Conservation (phyloP, 495 filamentous ascomycete species). For the Penicillium lagena region DNA sequence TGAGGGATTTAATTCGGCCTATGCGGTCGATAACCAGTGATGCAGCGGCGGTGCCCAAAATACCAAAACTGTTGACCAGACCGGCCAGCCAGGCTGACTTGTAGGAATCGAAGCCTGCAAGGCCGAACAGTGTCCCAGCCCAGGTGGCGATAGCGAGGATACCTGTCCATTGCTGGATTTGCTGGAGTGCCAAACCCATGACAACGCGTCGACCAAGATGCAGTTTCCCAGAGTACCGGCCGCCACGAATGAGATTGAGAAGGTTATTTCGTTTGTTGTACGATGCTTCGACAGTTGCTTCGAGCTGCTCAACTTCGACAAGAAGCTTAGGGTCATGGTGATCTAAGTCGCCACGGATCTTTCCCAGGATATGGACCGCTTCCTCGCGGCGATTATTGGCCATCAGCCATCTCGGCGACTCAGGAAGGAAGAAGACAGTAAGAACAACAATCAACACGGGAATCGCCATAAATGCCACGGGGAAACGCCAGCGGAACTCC, state of each 20-base stretch:
- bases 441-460: slow-evolving; percentile 51
- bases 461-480: slow-evolving; percentile 39
- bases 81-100: slow-evolving; percentile 3
- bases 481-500: slow-evolving; percentile 29
- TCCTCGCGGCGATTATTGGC: slow-evolving; percentile 41
- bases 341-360: slow-evolving; percentile 6
- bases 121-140: slow-evolving; percentile 1
- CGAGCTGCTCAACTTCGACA: slow-evolving; percentile 1
- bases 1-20: slow-evolving; percentile 2
- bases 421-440: slow-evolving; percentile 47
- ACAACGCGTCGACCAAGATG: slow-evolving; percentile 5
- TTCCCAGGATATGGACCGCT: slow-evolving; percentile 28
- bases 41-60: slow-evolving; percentile 1
- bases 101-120: slow-evolving; percentile 3
- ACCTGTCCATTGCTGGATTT: slow-evolving; percentile 3
- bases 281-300: slow-evolving; percentile 4
- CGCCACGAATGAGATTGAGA: slow-evolving; percentile 1
- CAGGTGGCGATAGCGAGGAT: slow-evolving; percentile 4
- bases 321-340: slow-evolving; percentile 1
- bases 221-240: slow-evolving; percentile 4
- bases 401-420: slow-evolving; percentile 49
- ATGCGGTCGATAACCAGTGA: slow-evolving; percentile 3
- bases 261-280: slow-evolving; percentile 5
- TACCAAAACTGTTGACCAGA: slow-evolving; percentile 4
- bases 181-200: slow-evolving; percentile 3